Base-by-base conservation (phyloP, 352 stramenopile genomes). In the Aphanomyces astaci region DNA sequence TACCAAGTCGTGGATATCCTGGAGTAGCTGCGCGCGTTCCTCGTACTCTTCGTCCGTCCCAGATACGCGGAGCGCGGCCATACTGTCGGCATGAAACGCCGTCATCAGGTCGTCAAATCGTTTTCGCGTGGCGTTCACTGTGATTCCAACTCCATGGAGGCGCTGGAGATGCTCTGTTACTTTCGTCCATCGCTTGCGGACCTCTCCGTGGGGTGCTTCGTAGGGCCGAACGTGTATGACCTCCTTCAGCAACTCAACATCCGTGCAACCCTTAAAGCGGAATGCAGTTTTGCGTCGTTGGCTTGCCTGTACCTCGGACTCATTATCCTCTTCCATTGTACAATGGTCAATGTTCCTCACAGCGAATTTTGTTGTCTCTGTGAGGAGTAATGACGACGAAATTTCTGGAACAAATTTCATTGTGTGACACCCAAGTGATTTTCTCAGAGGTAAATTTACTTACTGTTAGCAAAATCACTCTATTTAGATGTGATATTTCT, bases 1-100 rank as follows among this genome's bases (percentile, higher is more conserved):
- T 62, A 62, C 53, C 24, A 62, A 62, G 25, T 62, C 53, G 13
- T 22, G 17, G 27, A 62, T 62, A 28, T 62, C 53, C 30, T 62
- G 53, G 24, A 62, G 25, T 17, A 62, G 31, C 31, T 40, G 53
- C 10, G 11, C 53, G 9, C 53, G 27, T 17, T 62, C 53, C 11
- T 40, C 11, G 53, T 62, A 62, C 22, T 62, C 53, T 25, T 62
- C 53, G 11, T 62, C 53, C 31, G 53, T 40, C 11, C 53, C 53
- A 17, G 53, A 62, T 15, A 28, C 22, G 17, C 53, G 53, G 22
- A 62, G 53, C 1, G 53, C 22, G 15, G 11, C n/a, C 13, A 62
- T 10, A 22, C 24, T n/a, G 53, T 33, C 53, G 15, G 33, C 11
- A 19, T 62, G 33, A 28, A 62, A 62, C 5, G 53, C 53, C 13